Percentiles rank a stretch among this genome's conserved stretches.
Evolutionary conservation across 257 asterid species (phyloP).

Genomic region (Ehretia macrophylla): DNA sequence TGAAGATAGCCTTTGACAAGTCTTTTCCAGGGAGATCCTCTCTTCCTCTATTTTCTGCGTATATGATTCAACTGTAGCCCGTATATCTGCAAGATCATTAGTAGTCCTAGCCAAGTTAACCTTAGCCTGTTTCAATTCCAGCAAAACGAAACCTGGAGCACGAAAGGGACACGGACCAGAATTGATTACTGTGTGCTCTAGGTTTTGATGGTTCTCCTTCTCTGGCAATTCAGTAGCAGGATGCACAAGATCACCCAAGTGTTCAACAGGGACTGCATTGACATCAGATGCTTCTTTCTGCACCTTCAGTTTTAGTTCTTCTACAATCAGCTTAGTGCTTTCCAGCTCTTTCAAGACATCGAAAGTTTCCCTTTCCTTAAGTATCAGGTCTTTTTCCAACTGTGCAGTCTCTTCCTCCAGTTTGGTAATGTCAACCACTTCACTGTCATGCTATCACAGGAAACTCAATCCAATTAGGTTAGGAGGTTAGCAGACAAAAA

Average conservation of each 20-base stretch:
- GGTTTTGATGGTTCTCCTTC: constrained; percentile 3
- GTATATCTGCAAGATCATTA: constrained; percentile 61
- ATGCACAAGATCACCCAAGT: constrained; percentile 10
- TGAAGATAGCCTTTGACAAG: constrained; percentile 65
- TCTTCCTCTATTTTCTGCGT: constrained; percentile 72
- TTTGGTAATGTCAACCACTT: constrained; percentile 37
- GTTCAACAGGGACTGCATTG: constrained; percentile 14
- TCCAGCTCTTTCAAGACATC: constrained; percentile 71
- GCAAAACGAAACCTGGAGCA: constrained; percentile 56
- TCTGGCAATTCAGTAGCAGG: neutral
- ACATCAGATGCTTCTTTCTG: constrained; percentile 58
- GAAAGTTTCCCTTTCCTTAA: constrained; percentile 75
- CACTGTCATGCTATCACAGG: constrained; percentile 30
- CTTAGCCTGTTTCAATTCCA: constrained; percentile 81
- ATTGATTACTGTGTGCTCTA: constrained; percentile 6
- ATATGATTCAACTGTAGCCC: constrained; percentile 64
- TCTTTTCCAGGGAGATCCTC: constrained; percentile 67
- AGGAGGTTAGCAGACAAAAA: neutral
- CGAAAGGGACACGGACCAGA: constrained; percentile 31
- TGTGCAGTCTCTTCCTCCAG: constrained; percentile 71
- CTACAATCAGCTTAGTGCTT: constrained; percentile 47
- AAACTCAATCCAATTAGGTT: neutral
- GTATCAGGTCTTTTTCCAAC: constrained; percentile 53
- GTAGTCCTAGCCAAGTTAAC: constrained; percentile 59
- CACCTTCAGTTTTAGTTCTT: constrained; percentile 55